Evolutionary conservation across 495 filamentous ascomycete genomes (phyloP).

Genomic region (Aspergillus indologenus): DNA sequence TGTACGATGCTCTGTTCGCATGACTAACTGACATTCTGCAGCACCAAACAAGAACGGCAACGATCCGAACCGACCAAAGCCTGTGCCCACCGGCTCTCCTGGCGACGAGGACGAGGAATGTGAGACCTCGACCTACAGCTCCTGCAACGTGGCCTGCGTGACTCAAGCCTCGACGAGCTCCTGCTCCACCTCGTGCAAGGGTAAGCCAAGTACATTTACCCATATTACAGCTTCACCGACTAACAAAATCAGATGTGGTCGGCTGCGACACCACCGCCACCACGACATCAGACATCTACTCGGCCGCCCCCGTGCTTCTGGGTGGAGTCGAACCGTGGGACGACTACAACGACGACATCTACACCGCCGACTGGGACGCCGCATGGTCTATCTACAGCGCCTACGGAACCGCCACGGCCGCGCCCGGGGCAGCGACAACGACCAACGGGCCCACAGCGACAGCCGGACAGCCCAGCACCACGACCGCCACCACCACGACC

Average conservation of each 20-base stretch:
- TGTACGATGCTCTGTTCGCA: neutral
- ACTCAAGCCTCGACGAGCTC: neutral
- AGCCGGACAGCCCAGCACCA: neutral
- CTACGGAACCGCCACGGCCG: neutral
- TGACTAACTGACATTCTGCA: neutral
- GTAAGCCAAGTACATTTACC: no score
- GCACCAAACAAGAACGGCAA: neutral
- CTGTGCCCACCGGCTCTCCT: neutral
- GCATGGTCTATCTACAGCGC: neutral
- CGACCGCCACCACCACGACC: neutral
- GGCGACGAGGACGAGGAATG: neutral
- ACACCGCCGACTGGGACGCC: neutral
- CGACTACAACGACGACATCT: neutral
- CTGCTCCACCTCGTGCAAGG: neutral
- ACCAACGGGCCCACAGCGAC: neutral
- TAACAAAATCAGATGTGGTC: neutral
- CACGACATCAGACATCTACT: neutral
- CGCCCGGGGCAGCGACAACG: neutral
- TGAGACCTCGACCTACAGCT: constrained; percentile 1
- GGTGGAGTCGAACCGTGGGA: neutral
- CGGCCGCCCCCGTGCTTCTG: neutral
- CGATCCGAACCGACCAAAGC: neutral
- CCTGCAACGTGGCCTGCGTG: neutral
- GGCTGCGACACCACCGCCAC: constrained; percentile 2
- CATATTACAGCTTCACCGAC: no score